These are phyloP conservation scores for Ogataea siamensis DNA, from an alignment of 805 yeast genomes.

Conservation along the genomic window DNA sequence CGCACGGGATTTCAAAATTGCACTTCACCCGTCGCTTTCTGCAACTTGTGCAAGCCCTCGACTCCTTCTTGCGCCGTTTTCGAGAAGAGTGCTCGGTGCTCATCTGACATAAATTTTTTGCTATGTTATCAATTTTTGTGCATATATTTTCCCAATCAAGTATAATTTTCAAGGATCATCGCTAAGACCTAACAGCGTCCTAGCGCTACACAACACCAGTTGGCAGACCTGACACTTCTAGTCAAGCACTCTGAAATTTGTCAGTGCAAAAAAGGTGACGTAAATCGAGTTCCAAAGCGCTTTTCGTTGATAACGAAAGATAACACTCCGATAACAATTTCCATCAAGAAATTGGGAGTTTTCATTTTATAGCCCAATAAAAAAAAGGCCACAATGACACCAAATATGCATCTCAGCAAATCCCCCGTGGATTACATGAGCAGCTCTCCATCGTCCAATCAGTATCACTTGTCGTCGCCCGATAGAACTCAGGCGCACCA, in stretches of 20 bases:
- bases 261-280: too few species aligned
- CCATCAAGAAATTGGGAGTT: too few species aligned
- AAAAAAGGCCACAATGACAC: background rate
- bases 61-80: conserved; percentile 28
- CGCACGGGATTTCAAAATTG: conserved; percentile 44
- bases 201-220: background rate
- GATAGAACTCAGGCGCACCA: background rate
- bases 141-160: conserved; percentile 5
- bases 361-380: too few species aligned
- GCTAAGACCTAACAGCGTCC: too few species aligned
- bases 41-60: conserved; percentile 44
- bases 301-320: conserved; percentile 2
- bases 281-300: too few species aligned
- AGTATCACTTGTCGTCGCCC: background rate
- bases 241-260: too few species aligned
- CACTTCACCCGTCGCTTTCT: conserved; percentile 45
- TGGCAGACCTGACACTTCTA: too few species aligned
- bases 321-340: too few species aligned
- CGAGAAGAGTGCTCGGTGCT: too few species aligned
- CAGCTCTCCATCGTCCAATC: background rate
- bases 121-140: conserved; percentile 1
- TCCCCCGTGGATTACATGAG: background rate
- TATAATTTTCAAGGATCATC: background rate
- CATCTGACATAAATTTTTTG: background rate
- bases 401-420: background rate